Percentiles rank a stretch among this genome's conserved stretches.
phyloP scores from a whole-genome alignment of 441 rosid species.

The Pelargonium myrrhifolium region DNA sequence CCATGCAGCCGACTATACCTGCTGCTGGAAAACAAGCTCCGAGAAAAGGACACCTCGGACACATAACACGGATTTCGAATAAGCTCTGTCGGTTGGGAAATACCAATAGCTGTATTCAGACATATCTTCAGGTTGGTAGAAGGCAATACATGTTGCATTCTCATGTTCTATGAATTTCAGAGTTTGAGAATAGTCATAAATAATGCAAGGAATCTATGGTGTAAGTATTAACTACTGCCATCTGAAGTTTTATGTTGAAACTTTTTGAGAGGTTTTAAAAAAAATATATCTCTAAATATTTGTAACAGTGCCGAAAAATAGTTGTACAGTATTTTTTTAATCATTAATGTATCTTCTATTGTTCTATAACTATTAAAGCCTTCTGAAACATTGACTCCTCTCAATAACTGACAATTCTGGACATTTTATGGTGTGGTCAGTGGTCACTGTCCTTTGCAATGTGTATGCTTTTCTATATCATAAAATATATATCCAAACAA shows the following conservation, averaged over 20 bases:
- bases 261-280: too few relatives aligned
- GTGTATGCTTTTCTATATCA: too few relatives aligned
- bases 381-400: too few relatives aligned
- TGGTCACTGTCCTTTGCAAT: too few relatives aligned
- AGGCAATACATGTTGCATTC: background rate
- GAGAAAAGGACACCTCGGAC: conserved; percentile 80
- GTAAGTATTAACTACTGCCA: background rate
- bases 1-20: conserved; percentile 70
- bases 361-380: too few relatives aligned
- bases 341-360: too few relatives aligned
- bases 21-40: conserved; percentile 68
- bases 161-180: background rate
- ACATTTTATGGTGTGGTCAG: too few relatives aligned
- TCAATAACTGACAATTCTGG: too few relatives aligned
- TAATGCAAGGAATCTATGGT: background rate
- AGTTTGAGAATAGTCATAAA: background rate
- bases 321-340: too few relatives aligned
- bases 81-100: conserved; percentile 70
- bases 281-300: too few relatives aligned
- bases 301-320: too few relatives aligned
- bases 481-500: background rate
- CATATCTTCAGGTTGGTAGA: conserved; percentile 68
- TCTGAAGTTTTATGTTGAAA: background rate
- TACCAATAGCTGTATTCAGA: conserved; percentile 47
- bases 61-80: conserved; percentile 68